A percentile compares a stretch with the other conserved stretches of the same genome.
These are phyloP conservation scores for Suillus paluster DNA, from an alignment of 768 basidiomycete genomes.

Conservation along the genomic window DNA sequence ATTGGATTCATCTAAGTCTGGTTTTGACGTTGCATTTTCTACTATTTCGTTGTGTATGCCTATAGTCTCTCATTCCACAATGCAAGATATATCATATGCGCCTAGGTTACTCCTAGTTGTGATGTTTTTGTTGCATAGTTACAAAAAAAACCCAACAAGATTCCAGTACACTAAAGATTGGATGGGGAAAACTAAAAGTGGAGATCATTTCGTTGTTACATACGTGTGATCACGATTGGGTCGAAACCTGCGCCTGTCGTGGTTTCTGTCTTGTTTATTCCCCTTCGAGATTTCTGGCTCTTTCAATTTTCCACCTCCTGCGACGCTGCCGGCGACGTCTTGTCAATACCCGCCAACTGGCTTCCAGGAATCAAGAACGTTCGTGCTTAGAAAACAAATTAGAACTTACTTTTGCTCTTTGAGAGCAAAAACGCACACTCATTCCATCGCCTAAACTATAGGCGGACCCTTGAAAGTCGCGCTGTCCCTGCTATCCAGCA, in stretches of 20 bases:
- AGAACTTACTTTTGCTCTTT: slow-evolving; percentile 13
- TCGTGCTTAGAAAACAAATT: slow-evolving; percentile 11
- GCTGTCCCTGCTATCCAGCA: slow-evolving; percentile 37
- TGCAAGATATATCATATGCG: slow-evolving; percentile 10
- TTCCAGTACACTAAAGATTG: too few species aligned
- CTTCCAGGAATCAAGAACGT: slow-evolving; percentile 12
- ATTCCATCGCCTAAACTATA: slow-evolving; percentile 36
- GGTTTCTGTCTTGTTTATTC: slow-evolving; percentile 19
- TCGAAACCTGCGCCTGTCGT: not conserved
- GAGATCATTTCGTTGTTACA: slow-evolving; percentile 12
- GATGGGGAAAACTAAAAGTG: too few species aligned
- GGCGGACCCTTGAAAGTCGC: slow-evolving; percentile 26
- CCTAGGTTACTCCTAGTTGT: not conserved
- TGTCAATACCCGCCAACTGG: slow-evolving; percentile 11
- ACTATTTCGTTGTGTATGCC: not conserved
- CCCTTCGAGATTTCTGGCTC: slow-evolving; percentile 13
- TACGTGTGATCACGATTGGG: slow-evolving; percentile 19
- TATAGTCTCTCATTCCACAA: slow-evolving; percentile 12
- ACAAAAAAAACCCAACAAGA: not conserved
- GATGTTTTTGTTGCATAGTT: not conserved
- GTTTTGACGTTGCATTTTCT: slow-evolving; percentile 6
- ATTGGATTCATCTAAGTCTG: slow-evolving; percentile 90
- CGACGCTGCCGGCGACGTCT: slow-evolving; percentile 24
- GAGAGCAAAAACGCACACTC: slow-evolving; percentile 41
- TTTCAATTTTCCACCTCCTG: slow-evolving; percentile 18